Base-by-base conservation (phyloP, 805 yeast genomes). In the Saccharomycopsis fodiens region DNA sequence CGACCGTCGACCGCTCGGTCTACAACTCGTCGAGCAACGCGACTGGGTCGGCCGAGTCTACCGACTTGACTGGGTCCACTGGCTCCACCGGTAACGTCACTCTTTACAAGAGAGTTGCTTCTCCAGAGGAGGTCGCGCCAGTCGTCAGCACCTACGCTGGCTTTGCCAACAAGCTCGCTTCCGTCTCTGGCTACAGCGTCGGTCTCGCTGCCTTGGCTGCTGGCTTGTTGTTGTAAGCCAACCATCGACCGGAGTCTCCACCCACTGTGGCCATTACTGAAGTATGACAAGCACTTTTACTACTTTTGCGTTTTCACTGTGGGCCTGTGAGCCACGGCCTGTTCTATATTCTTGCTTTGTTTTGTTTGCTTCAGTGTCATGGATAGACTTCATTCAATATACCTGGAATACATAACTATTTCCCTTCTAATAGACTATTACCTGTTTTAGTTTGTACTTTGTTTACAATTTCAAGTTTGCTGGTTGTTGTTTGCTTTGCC, bases 131-230 rank as follows among this genome's bases (percentile, higher is more conserved):
- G 36, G 12, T 47, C 15, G 42, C 52, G n/a, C 52, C 52, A 40
- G 48, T 45, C 25, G 42, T 48, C 41, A 30, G 29, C 30, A 48
- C 52, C 21, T 48, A 39, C 46, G 36, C 52, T 35, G 52, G 41
- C 19, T 48, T 44, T 21, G 52, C 40, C 41, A 48, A 48, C 46
- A 45, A 25, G 25, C 29, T 48, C 4, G 38, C 39, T 4, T 21
- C 42, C 23, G 45, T 37, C 16, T 31, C 44, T 21, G 44, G 45
- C 23, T 21, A n/a, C 20, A 41, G 42, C 5, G 48, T 41, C 34
- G 52, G 49, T 41, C 49, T 48, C 32, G n/a, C 41, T 40, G 49
- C 49, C 15, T 21, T 48, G 17, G 49, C 42, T 48, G 52, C 49
- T 37, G 52, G 52, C 17, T 29, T 48, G n/a, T 45, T 48, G 34